Base-by-base conservation (phyloP, 1,284 basidiomycete genomes). In the Trametes hirsuta region DNA sequence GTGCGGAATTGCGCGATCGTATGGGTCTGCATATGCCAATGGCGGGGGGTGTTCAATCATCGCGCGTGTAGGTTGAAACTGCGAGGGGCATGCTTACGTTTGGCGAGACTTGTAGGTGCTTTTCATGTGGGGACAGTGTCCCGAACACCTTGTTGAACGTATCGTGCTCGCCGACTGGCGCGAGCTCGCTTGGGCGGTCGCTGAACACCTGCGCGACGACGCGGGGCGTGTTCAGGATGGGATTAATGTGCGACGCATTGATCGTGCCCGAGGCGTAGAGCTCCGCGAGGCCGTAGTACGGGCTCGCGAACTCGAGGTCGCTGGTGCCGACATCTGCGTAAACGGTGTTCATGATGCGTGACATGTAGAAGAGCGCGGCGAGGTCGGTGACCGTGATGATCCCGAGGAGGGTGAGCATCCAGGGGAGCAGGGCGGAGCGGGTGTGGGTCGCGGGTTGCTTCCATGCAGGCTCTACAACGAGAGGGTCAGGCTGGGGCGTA, bases 251-350 rank as follows among this genome's bases (percentile, higher is more conserved):
- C 3, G 70, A 66, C 25, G 67, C 48, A 12, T 68, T 59, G 37
- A 65, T 54, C 14, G 47, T 44, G 4, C 65, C 68, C 35, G 58
- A 64, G 50, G 52, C 45, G 59, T 71, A 71, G 37, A 71, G 65
- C 37, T 68, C 66, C 36, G 66, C 66, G 24, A 71, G 66, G n/a
- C 68, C 68, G 45, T 67, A 57, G 56, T 71, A 71, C 1, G 67
- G 63, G 53, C 63, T 69, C 11, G 66, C 63, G 40, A 67, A 59
- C 30, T 69, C 66, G 30, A 70, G 63, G 18, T 61, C 62, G 21
- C 46, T 62, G 34, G 57, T 50, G 46, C 49, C 41, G 10, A 56
- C 41, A 22, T 67, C 59, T 2, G 64, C 59, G 34, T 53, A 62
- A 42, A 55, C 55, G 25, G 59, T 60, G 61, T 62, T 41, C 61